These are phyloP conservation scores for Amanita thiersii DNA, from an alignment of 768 basidiomycete genomes.

Conservation along the genomic window DNA sequence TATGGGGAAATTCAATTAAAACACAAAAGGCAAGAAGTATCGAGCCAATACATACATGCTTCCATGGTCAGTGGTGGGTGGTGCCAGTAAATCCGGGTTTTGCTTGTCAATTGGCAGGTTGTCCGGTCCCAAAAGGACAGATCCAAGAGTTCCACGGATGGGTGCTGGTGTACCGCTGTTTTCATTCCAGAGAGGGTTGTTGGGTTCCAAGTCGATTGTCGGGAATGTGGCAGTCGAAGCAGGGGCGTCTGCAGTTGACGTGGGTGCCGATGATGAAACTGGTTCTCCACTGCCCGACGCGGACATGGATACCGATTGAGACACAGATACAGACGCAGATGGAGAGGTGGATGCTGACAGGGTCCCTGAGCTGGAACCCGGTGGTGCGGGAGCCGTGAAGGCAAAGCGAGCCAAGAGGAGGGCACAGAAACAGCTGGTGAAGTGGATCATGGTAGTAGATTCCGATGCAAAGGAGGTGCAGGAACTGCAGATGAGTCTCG, in stretches of 20 bases:
- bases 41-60: conserved; percentile 24
- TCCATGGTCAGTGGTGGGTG: conserved; percentile 37
- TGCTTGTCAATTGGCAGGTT: conserved; percentile 31
- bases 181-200: conserved; percentile 29
- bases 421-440: conserved; percentile 25
- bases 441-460: conserved; percentile 28
- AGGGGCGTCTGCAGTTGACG: conserved; percentile 13
- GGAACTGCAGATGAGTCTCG: no score
- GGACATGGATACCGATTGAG: conserved; percentile 11
- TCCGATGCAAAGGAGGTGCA: no score
- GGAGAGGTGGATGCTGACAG: conserved; percentile 7
- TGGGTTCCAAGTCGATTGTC: conserved; percentile 33
- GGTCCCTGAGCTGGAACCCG: no score
- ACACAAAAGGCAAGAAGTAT: background rate
- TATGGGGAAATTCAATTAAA: conserved; percentile 13
- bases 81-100: conserved; percentile 36
- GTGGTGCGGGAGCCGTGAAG: conserved; percentile 20
- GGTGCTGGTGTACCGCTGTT: conserved; percentile 20
- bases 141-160: conserved; percentile 31
- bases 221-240: conserved; percentile 34
- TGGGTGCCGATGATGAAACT: conserved; percentile 11
- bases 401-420: conserved; percentile 23
- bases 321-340: conserved; percentile 15
- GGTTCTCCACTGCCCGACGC: conserved; percentile 12
- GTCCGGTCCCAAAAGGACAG: conserved; percentile 32